These are phyloP conservation scores for Neofusicoccum laricinum DNA, from an alignment of 2,329 filamentous ascomycete genomes.

Conservation along the genomic window DNA sequence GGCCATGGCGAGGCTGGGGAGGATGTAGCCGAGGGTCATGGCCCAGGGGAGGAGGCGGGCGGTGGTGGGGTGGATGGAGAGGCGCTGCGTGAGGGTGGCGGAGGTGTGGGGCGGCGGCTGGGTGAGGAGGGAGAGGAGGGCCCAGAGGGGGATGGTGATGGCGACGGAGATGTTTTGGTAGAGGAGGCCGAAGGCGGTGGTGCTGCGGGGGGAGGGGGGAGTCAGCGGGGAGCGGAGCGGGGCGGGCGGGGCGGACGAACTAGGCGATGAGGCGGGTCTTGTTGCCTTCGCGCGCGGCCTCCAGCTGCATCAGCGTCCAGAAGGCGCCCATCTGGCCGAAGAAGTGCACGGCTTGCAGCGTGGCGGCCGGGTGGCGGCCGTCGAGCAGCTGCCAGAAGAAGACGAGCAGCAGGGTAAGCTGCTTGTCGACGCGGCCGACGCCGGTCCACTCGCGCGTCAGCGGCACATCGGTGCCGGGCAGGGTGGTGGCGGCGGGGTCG, in stretches of 20 bases:
- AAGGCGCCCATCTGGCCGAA: slow-evolving; percentile 10
- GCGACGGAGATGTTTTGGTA: slow-evolving; percentile 12
- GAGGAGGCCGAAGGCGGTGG: slow-evolving; percentile 5
- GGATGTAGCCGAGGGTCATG: neutral
- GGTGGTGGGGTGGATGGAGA: neutral
- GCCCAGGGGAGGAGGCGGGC: neutral
- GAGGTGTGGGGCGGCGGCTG: neutral
- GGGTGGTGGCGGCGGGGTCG: slow-evolving; percentile 23
- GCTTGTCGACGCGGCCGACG: neutral
- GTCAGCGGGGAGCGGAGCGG: neutral
- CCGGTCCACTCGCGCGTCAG: slow-evolving; percentile 7
- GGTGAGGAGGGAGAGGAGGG: neutral
- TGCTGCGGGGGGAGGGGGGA: neutral
- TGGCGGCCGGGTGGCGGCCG: neutral
- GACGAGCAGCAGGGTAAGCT: neutral
- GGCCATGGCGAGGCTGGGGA: slow-evolving; percentile 4
- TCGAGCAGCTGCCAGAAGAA: slow-evolving; percentile 12
- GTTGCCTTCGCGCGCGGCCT: neutral
- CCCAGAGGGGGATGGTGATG: slow-evolving; percentile 10
- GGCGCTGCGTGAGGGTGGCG: neutral
- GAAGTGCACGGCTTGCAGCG: slow-evolving; percentile 7
- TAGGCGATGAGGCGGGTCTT: neutral
- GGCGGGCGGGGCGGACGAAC: neutral
- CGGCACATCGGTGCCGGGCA: neutral
- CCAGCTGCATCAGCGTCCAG: slow-evolving; percentile 7